These are phyloP conservation scores for Erysimum cheiranthoides DNA, from an alignment of 345 rosid species.

Conservation along the genomic window DNA sequence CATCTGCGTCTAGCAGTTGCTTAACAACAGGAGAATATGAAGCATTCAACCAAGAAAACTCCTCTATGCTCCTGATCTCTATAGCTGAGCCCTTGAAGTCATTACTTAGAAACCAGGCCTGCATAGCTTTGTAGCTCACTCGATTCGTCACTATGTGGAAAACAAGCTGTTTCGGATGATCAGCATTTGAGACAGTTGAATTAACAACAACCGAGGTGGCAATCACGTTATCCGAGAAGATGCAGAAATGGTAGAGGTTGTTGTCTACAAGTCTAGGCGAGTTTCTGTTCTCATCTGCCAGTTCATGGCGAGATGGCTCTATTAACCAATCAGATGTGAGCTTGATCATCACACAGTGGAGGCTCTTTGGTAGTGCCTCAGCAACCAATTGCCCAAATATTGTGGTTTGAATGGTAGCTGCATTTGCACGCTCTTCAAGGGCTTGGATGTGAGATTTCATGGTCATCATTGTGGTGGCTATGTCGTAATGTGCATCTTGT, in stretches of 20 bases:
- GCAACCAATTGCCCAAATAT: conserved; percentile 81
- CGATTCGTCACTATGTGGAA: conserved; percentile 74
- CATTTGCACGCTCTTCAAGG: conserved; percentile 94
- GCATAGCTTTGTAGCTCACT: conserved; percentile 76
- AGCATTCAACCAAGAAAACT: conserved; percentile 82
- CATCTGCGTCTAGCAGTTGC: conserved; percentile 58
- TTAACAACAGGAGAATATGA: conserved; percentile 77
- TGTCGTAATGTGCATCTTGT: conserved; percentile 90
- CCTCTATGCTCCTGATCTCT: conserved; percentile 82
- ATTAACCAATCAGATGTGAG: conserved; percentile 77
- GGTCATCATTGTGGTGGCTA: conserved; percentile 89
- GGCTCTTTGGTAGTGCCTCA: conserved; percentile 83
- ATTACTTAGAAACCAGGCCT: conserved; percentile 76
- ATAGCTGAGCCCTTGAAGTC: conserved; percentile 81
- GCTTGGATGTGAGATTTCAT: conserved; percentile 97
- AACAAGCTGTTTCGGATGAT: conserved; percentile 87
- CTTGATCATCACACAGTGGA: conserved; percentile 77
- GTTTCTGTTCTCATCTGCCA: conserved; percentile 67
- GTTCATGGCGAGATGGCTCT: conserved; percentile 58
- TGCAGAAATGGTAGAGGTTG: conserved; percentile 91
- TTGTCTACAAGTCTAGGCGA: conserved; percentile 86
- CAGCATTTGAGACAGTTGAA: conserved; percentile 84
- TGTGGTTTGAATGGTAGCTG: conserved; percentile 82
- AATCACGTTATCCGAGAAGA: conserved; percentile 87
- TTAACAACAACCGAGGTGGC: conserved; percentile 87